Evolutionary conservation across 202 grass and related monocot species (phyloP).

Genomic region (Carex arenaria): DNA sequence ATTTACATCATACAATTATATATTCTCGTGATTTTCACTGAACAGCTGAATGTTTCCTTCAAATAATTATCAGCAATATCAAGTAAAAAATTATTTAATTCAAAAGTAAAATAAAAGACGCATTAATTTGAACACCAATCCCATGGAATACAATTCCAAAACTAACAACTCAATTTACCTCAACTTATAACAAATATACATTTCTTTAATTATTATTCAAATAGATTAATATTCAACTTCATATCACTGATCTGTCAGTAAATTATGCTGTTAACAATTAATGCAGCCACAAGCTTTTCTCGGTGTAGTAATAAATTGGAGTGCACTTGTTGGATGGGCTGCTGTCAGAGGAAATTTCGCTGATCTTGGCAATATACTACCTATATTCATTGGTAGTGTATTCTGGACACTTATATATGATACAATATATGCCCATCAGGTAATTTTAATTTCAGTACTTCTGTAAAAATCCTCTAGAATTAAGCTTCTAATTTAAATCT

Average conservation of each 20-base stretch:
- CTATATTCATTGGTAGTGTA: slow-evolving; percentile 31
- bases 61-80: too few relatives aligned
- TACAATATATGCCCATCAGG: slow-evolving; percentile 58
- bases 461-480: too few relatives aligned
- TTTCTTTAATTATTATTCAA: not conserved
- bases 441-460: not conserved
- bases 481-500: too few relatives aligned
- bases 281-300: slow-evolving; percentile 47
- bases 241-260: not conserved
- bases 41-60: too few relatives aligned
- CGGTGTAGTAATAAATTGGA: slow-evolving; percentile 41
- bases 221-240: not conserved
- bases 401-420: slow-evolving; percentile 54
- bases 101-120: too few relatives aligned
- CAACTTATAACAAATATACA: too few relatives aligned
- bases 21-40: too few relatives aligned
- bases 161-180: too few relatives aligned
- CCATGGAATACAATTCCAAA: too few relatives aligned
- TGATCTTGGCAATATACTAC: slow-evolving; percentile 30
- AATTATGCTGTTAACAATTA: not conserved
- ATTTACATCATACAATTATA: too few relatives aligned
- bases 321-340: slow-evolving; percentile 38
- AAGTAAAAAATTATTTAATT: too few relatives aligned
- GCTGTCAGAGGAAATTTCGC: slow-evolving; percentile 36
- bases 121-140: too few relatives aligned